Evolutionary conservation across 768 basidiomycete genomes (phyloP).

Genomic region (Podaxis sp.): DNA sequence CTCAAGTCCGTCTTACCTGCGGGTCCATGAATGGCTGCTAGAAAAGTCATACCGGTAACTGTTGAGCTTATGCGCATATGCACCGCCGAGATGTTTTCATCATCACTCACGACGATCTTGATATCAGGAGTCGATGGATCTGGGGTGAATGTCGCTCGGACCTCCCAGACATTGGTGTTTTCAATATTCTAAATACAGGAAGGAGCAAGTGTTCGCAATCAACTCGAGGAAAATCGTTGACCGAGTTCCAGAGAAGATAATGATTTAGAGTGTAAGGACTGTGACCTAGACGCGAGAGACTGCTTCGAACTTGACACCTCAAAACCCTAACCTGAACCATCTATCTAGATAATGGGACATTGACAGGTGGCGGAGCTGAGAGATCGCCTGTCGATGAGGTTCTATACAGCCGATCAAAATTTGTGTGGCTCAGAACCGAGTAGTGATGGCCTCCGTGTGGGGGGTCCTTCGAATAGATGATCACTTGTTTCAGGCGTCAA

Average conservation of each 20-base stretch:
- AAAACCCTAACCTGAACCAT: not conserved
- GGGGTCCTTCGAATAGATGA: too few relatives aligned
- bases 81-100: not conserved
- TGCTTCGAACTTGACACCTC: not conserved
- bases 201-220: not conserved
- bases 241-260: not conserved
- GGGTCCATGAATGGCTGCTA: not conserved
- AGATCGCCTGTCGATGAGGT: not conserved
- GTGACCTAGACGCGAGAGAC: not conserved
- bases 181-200: too few relatives aligned
- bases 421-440: too few relatives aligned
- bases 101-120: not conserved
- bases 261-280: not conserved
- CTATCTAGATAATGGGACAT: not conserved
- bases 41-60: not conserved
- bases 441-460: too few relatives aligned
- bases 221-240: not conserved
- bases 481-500: not conserved
- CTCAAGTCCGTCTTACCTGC: not conserved
- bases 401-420: not conserved
- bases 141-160: not conserved
- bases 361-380: slow-evolving; percentile 4
- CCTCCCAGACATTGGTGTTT: too few relatives aligned
- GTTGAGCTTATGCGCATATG: too few relatives aligned
- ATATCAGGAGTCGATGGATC: not conserved